Evolutionary conservation across 139 green algal species (phyloP), one percentile per base, ranked within the genome.

Genomic region (Chlamydomonas schloesseri): DNA sequence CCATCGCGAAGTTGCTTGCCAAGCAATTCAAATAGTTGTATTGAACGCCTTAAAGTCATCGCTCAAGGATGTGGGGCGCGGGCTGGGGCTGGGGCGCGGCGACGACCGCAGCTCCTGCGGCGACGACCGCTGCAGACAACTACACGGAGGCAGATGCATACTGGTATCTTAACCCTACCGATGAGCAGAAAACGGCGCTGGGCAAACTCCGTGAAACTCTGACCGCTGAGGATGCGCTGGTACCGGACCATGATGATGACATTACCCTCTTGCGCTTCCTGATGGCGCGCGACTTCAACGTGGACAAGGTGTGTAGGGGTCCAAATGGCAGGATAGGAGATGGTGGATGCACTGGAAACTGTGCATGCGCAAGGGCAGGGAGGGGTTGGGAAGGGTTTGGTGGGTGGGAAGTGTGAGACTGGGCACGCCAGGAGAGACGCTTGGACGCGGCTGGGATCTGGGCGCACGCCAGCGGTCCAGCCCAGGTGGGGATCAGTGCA

Each of bases 81-180:
- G 46, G 74, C 24, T 75, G 42, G 64, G 68, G 78, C 47, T 67
- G 42, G 42, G 42, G 42, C 64, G 28, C 79, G 14, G 20, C 34
- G 1, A 24, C 79, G 29, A 23, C 60, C 11, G 2, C 60, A 9
- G 1, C 60, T 11, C 1, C 15, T 18, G 60, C 60, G 23, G 21
- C 60, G 3, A 23, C 21, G 60, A n/a, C 23, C 8, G 60, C 64
- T 37, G 36, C 60, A 28, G 77, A 83, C 1, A 2, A 2, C 5
- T 55, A 42, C 60, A 57, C 65, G 20, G 72, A 89, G 13, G 82
- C 50, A 69, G 68, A 91, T 42, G 88, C 47, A 21, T 53, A 81
- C n/a, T 87, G 87, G 87, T 90, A 90, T 33, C 58, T 88, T 29
- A 42, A 58, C 4, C 71, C 83, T 0, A 87, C 31, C 0, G 24